Percentiles rank a stretch among this genome's conserved stretches.
Evolutionary conservation across 148 eudicot genomes (phyloP).

Genomic region (Spergularia marina): DNA sequence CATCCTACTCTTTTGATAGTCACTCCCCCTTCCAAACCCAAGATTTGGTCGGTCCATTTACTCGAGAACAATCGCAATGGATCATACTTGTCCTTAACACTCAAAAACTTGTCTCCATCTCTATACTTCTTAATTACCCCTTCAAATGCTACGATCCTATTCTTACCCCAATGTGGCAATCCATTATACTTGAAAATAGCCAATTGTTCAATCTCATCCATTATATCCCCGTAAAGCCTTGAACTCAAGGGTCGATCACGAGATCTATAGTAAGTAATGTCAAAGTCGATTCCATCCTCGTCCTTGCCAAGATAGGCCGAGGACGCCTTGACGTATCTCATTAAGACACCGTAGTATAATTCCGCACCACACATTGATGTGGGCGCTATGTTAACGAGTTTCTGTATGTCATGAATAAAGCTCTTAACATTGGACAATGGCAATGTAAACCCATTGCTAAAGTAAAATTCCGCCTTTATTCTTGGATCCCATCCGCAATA

Average conservation of each 20-base stretch:
- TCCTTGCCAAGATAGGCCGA: conserved; percentile 74
- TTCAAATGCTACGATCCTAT: conserved; percentile 64
- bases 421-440: conserved; percentile 43
- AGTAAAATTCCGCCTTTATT: conserved; percentile 50
- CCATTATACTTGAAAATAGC: conserved; percentile 71
- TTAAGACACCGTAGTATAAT: conserved; percentile 62
- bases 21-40: conserved; percentile 50
- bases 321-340: conserved; percentile 75
- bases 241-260: conserved; percentile 50
- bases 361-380: conserved; percentile 61
- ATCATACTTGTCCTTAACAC: conserved; percentile 58
- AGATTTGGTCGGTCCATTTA: conserved; percentile 64
- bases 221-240: conserved; percentile 52
- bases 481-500: conserved; percentile 76
- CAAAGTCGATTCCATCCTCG: conserved; percentile 73
- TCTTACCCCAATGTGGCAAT: conserved; percentile 93
- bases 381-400: conserved; percentile 48
- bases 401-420: conserved; percentile 67
- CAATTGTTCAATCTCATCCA: conserved; percentile 82
- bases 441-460: conserved; percentile 56
- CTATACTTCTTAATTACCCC: conserved; percentile 55
- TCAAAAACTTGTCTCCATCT: conserved; percentile 41
- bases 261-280: conserved; percentile 70
- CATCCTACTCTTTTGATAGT: conserved; percentile 52
- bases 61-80: conserved; percentile 71